These are phyloP conservation scores for Solanum raphanifolium DNA, from an alignment of 257 asterid genomes.

Conservation along the genomic window DNA sequence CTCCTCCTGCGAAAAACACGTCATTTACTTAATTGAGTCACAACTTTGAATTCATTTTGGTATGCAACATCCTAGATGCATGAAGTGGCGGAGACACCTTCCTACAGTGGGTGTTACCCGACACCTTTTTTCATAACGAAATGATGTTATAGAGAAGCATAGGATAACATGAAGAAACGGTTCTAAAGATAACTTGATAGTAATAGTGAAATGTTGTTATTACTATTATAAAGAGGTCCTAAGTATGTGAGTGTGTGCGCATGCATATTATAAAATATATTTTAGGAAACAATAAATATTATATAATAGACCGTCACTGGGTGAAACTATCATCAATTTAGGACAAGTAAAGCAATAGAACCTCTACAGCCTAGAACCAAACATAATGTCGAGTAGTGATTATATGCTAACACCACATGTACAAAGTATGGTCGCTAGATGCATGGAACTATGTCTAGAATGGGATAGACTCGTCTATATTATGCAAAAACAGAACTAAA, in stretches of 20 bases:
- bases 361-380: background rate
- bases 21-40: background rate
- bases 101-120: background rate
- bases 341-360: background rate
- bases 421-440: background rate
- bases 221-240: background rate
- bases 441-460: background rate
- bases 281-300: background rate
- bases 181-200: background rate
- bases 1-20: constrained; percentile 54
- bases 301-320: background rate
- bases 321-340: background rate
- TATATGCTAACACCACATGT: background rate
- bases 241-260: background rate
- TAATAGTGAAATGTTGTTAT: background rate
- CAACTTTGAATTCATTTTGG: background rate
- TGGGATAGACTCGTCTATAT: background rate
- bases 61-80: background rate
- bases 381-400: background rate
- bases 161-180: background rate
- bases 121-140: background rate
- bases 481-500: background rate
- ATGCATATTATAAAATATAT: background rate
- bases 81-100: background rate
- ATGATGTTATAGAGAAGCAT: background rate